Evolutionary conservation across 192 early-diverging fungal genomes (phyloP).

Genomic region (Obelidium mucronatum): DNA sequence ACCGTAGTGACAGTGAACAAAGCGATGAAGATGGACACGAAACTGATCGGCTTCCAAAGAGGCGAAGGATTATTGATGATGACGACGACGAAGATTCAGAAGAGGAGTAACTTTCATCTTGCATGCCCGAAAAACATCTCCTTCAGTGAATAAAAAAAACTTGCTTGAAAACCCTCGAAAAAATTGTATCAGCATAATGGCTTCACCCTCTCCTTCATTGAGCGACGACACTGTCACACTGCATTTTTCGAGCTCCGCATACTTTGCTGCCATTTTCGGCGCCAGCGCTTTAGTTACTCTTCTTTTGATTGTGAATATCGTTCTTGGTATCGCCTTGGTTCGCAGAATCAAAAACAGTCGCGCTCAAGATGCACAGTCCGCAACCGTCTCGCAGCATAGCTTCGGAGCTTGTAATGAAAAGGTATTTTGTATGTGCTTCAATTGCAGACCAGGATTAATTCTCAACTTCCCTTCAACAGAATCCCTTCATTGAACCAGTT

Average conservation of each 20-base stretch:
- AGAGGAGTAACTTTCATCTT: not conserved
- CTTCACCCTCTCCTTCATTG: not conserved
- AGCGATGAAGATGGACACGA: slow-evolving; percentile 11
- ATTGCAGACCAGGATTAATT: too few species aligned
- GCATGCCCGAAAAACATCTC: not conserved
- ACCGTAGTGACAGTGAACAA: not conserved
- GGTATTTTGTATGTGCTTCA: too few species aligned
- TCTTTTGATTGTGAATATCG: not conserved
- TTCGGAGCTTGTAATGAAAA: too few species aligned
- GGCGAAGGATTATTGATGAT: too few species aligned
- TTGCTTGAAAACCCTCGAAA: not conserved
- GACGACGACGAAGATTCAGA: not conserved
- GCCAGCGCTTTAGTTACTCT: not conserved
- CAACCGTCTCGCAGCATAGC: too few species aligned
- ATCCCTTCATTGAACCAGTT: too few species aligned
- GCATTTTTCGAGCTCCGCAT: not conserved
- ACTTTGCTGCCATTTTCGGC: not conserved
- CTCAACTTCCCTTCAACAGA: too few species aligned
- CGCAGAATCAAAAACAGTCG: too few species aligned
- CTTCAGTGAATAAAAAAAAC: not conserved
- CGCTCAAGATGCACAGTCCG: too few species aligned
- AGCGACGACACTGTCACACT: not conserved
- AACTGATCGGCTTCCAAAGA: not conserved
- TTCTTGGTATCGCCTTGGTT: not conserved
- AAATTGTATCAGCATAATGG: not conserved